Base-by-base conservation (phyloP, 202 grass and related monocot species). In the Zizania palustris region DNA sequence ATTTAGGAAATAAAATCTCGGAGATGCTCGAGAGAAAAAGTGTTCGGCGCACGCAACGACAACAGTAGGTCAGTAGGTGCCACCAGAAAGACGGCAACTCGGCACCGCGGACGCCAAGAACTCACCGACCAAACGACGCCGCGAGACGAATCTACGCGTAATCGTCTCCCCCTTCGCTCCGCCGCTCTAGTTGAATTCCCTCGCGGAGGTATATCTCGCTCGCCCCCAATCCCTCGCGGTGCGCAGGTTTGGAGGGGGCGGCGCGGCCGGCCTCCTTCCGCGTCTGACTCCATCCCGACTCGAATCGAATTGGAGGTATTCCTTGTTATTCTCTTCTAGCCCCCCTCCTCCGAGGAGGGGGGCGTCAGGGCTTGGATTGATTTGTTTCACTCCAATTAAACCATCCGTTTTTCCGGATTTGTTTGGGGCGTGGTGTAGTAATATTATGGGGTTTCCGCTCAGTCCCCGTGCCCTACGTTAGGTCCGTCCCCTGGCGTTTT, bases 131-230 rank as follows among this genome's bases (percentile, higher is more conserved):
- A 74, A 71, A 22, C 70, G 16, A 83, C 67, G 7, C 57, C 37
- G 58, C 65, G 53, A 41, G 69, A 46, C 54, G 13, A 85, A 77
- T 77, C 86, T 44, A 61, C 59, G 86, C 49, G 71, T 57, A 36
- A 80, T 75, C 74, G 71, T 33, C 65, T 78, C 50, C 51, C 65
- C 28, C 28, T 28, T 28, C 28, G 28, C 16, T 37, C 1, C 74
- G 5, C 67, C 18, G 60, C 41, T 44, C 18, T 61, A 14, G 20
- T 14, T 37, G 67, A 80, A 80, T 88, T 66, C 40, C 65, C 1
- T 11, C 71, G 64, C 71, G 9, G 16, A 84, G 86, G 86, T 85
- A 72, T 39, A 4, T 20, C 65, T 56, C 0, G 14, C 14, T 4
- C 5, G 50, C 1, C 20, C 57, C 53, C 22, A 72, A 76, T 16